Percentiles rank a stretch among this genome's conserved stretches.
Conservation (phyloP, 2,329 filamentous ascomycete genomes). For the Xylaria multiplex region DNA sequence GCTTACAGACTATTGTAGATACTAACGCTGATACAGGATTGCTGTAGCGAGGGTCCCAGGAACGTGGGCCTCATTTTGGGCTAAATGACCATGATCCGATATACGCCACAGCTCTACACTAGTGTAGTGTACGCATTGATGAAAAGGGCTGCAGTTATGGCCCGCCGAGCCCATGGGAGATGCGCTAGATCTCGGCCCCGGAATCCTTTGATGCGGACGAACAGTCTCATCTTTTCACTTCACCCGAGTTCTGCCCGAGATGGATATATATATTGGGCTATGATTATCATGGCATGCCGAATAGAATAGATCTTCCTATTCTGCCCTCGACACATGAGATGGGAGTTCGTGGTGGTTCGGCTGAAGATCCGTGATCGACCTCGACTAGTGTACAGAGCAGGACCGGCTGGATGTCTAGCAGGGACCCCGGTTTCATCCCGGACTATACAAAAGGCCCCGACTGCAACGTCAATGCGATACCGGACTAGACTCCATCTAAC, state of each 20-base stretch:
- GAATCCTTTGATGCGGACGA: not conserved
- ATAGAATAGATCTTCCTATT: not conserved
- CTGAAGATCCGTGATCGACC: slow-evolving; percentile 27
- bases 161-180: slow-evolving; percentile 17
- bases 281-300: not conserved
- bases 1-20: not conserved
- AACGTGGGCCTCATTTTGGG: slow-evolving; percentile 15
- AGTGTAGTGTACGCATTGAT: slow-evolving; percentile 21
- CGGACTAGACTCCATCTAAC: not conserved
- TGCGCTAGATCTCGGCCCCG: slow-evolving; percentile 9
- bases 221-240: not conserved
- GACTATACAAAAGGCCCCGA: slow-evolving; percentile 13
- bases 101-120: not conserved
- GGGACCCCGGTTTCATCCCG: slow-evolving; percentile 9
- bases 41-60: slow-evolving; percentile 16
- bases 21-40: slow-evolving; percentile 12
- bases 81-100: slow-evolving; percentile 18
- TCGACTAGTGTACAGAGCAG: slow-evolving; percentile 1
- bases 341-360: slow-evolving; percentile 15
- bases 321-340: not conserved
- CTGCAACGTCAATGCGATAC: slow-evolving; percentile 28
- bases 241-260: not conserved
- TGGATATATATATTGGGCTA: not conserved
- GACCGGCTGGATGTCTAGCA: slow-evolving; percentile 12
- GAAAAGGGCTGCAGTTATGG: slow-evolving; percentile 11